phyloP scores from a whole-genome alignment of 306 rosid genomes.

The Fragaria vesca region DNA sequence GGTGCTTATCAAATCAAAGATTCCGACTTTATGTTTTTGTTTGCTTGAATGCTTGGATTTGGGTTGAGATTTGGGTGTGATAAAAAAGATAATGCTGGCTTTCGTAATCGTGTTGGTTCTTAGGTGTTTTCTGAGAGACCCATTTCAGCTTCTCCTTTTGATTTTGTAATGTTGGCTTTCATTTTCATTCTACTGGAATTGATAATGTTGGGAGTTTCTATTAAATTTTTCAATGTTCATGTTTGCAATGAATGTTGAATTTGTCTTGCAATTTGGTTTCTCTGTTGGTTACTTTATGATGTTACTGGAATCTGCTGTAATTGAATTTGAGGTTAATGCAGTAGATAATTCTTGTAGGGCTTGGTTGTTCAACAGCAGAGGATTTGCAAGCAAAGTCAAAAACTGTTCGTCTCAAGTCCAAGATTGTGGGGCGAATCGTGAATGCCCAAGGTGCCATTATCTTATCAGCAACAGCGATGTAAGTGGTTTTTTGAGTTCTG shows the following conservation, averaged over 20 bases:
- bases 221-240: not conserved
- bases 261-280: not conserved
- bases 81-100: not conserved
- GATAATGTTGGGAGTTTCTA: not conserved
- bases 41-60: not conserved
- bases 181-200: not conserved
- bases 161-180: not conserved
- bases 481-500: conserved; percentile 34
- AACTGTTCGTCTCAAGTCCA: conserved; percentile 53
- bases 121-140: not conserved
- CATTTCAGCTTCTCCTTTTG: not conserved
- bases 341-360: conserved; percentile 40
- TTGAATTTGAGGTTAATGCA: not conserved
- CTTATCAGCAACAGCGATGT: conserved; percentile 76
- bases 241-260: not conserved
- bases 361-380: conserved; percentile 72
- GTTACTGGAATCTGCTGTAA: no score
- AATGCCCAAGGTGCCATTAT: conserved; percentile 74
- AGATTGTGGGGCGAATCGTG: conserved; percentile 73
- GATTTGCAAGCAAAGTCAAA: conserved; percentile 82
- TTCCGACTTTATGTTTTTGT: not conserved
- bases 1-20: not conserved
- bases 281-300: conserved; percentile 8
- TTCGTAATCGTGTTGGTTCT: not conserved
- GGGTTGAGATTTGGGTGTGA: not conserved